Percentiles rank a stretch among this genome's conserved stretches.
These are phyloP conservation scores for Thecaphora thlaspeos DNA, from an alignment of 1,284 basidiomycete genomes.

Conservation along the genomic window DNA sequence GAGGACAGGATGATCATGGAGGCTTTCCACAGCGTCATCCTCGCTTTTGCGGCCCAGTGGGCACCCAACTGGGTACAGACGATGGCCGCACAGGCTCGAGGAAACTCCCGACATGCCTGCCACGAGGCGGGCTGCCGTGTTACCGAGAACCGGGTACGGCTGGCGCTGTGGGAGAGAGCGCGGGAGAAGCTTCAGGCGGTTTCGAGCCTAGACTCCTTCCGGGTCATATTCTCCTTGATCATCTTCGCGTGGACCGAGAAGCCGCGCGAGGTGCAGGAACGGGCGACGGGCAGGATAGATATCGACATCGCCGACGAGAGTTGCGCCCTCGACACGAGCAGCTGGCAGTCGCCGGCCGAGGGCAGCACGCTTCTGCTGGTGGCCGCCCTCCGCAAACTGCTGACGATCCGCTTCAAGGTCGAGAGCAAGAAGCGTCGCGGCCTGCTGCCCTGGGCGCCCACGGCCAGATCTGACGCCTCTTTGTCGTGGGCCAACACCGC, in stretches of 20 bases:
- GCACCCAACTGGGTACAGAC: conserved; percentile 9
- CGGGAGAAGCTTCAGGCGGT: conserved; percentile 17
- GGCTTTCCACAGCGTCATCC: conserved; percentile 19
- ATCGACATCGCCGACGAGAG: conserved; percentile 15
- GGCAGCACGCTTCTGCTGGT: conserved; percentile 18
- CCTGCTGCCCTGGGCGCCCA: conserved; percentile 6
- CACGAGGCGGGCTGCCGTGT: not conserved
- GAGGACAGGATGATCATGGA: conserved; percentile 19
- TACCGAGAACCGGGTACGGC: conserved; percentile 10
- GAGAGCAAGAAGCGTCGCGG: conserved; percentile 13
- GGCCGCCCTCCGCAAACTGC: conserved; percentile 15
- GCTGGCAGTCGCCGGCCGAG: conserved; percentile 22
- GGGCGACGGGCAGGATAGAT: not conserved
- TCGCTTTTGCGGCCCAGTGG: conserved; percentile 22
- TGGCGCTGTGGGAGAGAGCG: conserved; percentile 17
- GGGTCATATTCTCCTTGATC: conserved; percentile 25
- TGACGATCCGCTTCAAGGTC: conserved; percentile 18
- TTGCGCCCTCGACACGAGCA: conserved; percentile 18
- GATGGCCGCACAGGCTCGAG: not conserved
- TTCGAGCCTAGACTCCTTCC: conserved; percentile 18
- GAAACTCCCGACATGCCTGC: not conserved
- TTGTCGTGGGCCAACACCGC: no score
- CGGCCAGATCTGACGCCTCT: not conserved
- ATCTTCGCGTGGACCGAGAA: conserved; percentile 27
- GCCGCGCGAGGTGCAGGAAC: conserved; percentile 14